These are phyloP conservation scores for Agrocybe praecox DNA, from an alignment of 768 basidiomycete genomes.

Conservation along the genomic window DNA sequence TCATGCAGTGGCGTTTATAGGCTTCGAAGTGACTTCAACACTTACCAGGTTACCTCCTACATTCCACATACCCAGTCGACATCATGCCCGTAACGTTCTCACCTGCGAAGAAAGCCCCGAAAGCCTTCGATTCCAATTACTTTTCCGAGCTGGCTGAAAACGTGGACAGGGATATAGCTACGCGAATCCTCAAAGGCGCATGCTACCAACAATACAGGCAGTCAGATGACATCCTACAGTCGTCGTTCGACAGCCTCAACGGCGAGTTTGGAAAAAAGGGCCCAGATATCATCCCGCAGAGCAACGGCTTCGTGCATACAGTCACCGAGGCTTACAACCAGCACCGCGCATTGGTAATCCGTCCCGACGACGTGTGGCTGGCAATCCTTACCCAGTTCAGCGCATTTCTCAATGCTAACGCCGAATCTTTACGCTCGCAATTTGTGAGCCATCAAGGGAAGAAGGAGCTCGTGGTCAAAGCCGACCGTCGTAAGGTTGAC, in stretches of 20 bases:
- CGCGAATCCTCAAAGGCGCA: slow-evolving; percentile 1
- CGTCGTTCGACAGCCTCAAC: slow-evolving; percentile 4
- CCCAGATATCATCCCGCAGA: background rate
- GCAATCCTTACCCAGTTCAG: slow-evolving; percentile 12
- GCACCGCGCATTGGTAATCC: slow-evolving; percentile 3
- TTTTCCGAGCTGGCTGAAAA: background rate
- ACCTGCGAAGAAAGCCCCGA: slow-evolving; percentile 2
- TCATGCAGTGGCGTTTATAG: background rate
- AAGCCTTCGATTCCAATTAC: background rate
- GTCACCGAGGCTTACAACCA: slow-evolving; percentile 8
- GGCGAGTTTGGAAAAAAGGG: background rate
- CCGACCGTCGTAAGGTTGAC: slow-evolving; percentile 5
- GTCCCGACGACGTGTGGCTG: slow-evolving; percentile 16
- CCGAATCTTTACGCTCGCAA: slow-evolving; percentile 7
- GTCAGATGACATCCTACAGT: slow-evolving; percentile 3
- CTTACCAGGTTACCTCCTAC: background rate
- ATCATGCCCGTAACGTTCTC: slow-evolving; percentile 5
- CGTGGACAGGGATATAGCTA: background rate
- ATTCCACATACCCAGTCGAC: background rate
- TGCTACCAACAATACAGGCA: slow-evolving; percentile 5
- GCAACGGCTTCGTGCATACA: slow-evolving; percentile 14
- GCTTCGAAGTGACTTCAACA: no score
- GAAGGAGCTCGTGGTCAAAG: slow-evolving; percentile 6
- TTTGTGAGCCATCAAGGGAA: slow-evolving; percentile 12
- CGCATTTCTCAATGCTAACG: slow-evolving; percentile 6